Percentiles rank a stretch among this genome's conserved stretches.
phyloP scores from a whole-genome alignment of 2,329 filamentous ascomycete species.

The Pseudonectria foliicola region DNA sequence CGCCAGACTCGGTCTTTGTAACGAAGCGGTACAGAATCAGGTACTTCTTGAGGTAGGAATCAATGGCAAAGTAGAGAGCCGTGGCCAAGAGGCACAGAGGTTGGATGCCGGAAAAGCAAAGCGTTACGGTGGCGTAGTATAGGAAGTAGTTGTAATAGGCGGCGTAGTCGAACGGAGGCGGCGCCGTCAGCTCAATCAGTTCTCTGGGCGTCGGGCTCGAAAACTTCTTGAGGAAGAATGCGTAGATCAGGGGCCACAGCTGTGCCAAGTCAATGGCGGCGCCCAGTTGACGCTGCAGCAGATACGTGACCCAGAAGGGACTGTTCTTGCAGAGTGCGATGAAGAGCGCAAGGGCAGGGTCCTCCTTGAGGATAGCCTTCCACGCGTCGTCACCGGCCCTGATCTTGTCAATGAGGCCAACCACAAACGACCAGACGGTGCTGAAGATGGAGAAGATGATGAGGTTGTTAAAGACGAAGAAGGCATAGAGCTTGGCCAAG shows the following conservation, averaged over 20 bases:
- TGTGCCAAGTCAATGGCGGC: conserved; percentile 93
- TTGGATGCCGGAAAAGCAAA: conserved; percentile 80
- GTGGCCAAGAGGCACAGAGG: conserved; percentile 81
- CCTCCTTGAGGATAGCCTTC: conserved; percentile 57
- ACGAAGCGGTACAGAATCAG: conserved; percentile 89
- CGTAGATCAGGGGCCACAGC: conserved; percentile 73
- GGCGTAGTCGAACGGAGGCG: conserved; percentile 88
- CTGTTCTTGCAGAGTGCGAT: conserved; percentile 74
- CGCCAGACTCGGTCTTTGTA: conserved; percentile 94
- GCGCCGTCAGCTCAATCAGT: conserved; percentile 86
- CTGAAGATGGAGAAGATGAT: conserved; percentile 91
- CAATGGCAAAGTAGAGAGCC: conserved; percentile 81
- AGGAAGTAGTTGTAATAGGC: conserved; percentile 98
- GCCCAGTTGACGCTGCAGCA: conserved; percentile 86
- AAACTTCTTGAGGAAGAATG: conserved; percentile 79
- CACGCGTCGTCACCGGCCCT: conserved; percentile 54
- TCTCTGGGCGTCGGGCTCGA: conserved; percentile 82
- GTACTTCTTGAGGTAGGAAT: conserved; percentile 92
- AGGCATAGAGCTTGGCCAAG: conserved; percentile 80
- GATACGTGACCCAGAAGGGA: conserved; percentile 89
- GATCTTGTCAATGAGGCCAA: conserved; percentile 54
- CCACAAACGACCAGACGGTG: conserved; percentile 67
- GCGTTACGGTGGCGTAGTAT: conserved; percentile 83
- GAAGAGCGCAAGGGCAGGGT: conserved; percentile 60
- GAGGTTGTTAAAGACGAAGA: conserved; percentile 97